phyloP scores from a whole-genome alignment of 2,329 filamentous ascomycete species.

The Calycina herbarum region DNA sequence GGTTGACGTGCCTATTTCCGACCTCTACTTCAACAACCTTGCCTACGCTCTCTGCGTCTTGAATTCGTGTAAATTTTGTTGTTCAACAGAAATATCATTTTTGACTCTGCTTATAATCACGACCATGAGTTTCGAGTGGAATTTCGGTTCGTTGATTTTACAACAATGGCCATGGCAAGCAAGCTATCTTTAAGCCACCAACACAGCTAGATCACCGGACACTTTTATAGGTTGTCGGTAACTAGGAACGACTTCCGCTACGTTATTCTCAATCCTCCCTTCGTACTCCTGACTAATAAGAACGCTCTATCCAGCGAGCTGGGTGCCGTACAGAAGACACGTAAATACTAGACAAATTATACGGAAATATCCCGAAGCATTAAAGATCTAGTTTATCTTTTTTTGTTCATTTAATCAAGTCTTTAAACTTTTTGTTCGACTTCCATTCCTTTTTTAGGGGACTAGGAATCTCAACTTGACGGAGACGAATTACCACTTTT shows the following conservation, averaged over 20 bases:
- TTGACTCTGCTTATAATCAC: neutral
- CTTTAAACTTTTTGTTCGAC: no score
- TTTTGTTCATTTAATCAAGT: no score
- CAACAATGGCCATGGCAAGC: neutral
- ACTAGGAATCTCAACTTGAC: no score
- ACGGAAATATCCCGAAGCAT: no score
- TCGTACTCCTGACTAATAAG: no score
- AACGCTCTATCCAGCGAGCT: no score
- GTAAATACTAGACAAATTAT: no score
- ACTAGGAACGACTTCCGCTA: neutral
- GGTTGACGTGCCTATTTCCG: neutral
- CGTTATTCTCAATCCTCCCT: neutral
- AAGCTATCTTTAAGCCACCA: neutral
- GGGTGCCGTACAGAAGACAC: no score
- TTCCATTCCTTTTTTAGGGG: no score
- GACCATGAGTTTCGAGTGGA: no score
- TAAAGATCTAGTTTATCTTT: no score
- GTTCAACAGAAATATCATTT: neutral
- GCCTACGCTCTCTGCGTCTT: neutral
- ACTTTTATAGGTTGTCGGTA: neutral
- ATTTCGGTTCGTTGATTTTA: neutral
- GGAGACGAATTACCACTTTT: no score
- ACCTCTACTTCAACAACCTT: neutral
- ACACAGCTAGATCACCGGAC: neutral
- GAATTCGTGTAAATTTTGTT: neutral